These are phyloP conservation scores for Myriangium duriaei DNA, from an alignment of 2,329 filamentous ascomycete species.

Conservation along the genomic window DNA sequence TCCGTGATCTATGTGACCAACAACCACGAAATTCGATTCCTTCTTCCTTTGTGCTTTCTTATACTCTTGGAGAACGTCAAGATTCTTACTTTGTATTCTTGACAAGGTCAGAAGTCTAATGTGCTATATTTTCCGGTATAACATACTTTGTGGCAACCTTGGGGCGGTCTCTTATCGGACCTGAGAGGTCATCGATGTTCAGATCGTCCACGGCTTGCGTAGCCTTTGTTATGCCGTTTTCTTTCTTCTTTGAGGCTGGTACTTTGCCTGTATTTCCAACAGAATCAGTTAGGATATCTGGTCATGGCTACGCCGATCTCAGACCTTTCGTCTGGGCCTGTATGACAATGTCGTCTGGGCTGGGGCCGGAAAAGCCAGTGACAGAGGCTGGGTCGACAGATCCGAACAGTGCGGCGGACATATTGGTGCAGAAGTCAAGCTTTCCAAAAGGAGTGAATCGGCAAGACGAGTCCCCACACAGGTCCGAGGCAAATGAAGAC, in stretches of 20 bases:
- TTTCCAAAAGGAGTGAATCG: background rate
- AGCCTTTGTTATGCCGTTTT: conserved; percentile 12
- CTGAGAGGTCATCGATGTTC: background rate
- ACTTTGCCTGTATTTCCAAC: conserved; percentile 12
- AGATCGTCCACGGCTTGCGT: conserved; percentile 6
- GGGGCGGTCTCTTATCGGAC: background rate
- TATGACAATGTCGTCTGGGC: conserved; percentile 80
- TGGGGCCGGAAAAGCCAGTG: conserved; percentile 68
- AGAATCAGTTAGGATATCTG: conserved; percentile 4
- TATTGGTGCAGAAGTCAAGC: background rate
- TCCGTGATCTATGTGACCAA: conserved; percentile 91
- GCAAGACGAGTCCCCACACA: background rate
- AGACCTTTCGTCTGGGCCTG: conserved; percentile 55
- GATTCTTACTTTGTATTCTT: conserved; percentile 55
- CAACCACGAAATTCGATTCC: conserved; percentile 33
- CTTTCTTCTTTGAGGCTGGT: conserved; percentile 15
- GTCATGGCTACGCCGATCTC: conserved; percentile 12
- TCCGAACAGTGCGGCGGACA: background rate
- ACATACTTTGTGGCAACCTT: background rate
- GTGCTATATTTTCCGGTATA: too few species aligned
- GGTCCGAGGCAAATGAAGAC: background rate
- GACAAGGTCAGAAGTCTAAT: background rate
- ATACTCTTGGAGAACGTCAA: conserved; percentile 73
- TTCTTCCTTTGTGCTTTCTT: conserved; percentile 64
- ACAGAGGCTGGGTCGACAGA: background rate